These are phyloP conservation scores for Scutellaria baicalensis DNA, from an alignment of 257 asterid species.

Conservation along the genomic window DNA sequence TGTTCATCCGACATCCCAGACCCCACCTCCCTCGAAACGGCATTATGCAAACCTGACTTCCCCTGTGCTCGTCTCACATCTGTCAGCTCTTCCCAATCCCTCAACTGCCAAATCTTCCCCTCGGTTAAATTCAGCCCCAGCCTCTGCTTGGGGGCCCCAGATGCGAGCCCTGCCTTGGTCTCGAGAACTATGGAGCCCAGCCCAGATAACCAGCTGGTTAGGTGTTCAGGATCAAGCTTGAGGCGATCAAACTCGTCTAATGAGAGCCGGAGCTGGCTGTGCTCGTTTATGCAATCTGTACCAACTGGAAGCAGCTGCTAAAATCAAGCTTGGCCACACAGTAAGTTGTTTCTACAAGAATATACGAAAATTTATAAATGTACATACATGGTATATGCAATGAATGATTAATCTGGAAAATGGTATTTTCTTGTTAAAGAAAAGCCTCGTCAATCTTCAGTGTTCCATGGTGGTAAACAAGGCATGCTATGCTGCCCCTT, in stretches of 20 bases:
- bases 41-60: slow-evolving; percentile 48
- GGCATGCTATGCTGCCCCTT: neutral
- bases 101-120: slow-evolving; percentile 46
- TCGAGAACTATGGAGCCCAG: slow-evolving; percentile 22
- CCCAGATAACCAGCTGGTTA: slow-evolving; percentile 23
- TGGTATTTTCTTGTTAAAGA: neutral
- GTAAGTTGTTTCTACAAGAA: neutral
- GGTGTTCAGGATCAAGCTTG: slow-evolving; percentile 43
- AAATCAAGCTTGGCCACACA: neutral
- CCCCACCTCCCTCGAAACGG: slow-evolving; percentile 37
- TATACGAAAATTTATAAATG: neutral
- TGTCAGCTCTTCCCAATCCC: slow-evolving; percentile 34
- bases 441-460: neutral
- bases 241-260: slow-evolving; percentile 45
- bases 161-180: slow-evolving; percentile 36
- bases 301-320: slow-evolving; percentile 45
- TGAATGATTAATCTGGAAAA: neutral
- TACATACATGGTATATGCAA: neutral
- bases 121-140: slow-evolving; percentile 39
- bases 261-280: slow-evolving; percentile 63
- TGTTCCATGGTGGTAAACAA: neutral
- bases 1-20: slow-evolving; percentile 44
- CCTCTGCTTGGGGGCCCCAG: slow-evolving; percentile 49
- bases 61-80: slow-evolving; percentile 33
- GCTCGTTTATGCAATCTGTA: slow-evolving; percentile 49